Evolutionary conservation across 371 early-diverging fungal species (phyloP).

Genomic region (Dichotomocladium elegans): DNA sequence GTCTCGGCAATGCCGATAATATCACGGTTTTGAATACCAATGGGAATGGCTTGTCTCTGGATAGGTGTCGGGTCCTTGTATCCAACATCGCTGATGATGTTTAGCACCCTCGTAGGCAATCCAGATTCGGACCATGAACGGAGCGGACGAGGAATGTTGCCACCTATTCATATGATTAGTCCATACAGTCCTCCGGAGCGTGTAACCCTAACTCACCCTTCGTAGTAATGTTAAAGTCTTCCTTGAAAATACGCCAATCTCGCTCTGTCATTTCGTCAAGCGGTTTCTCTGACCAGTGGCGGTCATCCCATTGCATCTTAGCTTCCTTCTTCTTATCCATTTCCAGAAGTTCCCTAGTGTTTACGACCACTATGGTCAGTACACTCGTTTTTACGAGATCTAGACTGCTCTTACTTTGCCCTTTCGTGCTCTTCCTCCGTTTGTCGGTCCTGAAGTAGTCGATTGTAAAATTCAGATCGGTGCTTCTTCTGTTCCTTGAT

Average conservation of each 20-base stretch:
- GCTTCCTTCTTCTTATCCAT: slow-evolving; percentile 64
- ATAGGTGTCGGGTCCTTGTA: slow-evolving; percentile 97
- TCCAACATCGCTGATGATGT: slow-evolving; percentile 73
- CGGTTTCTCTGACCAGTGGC: slow-evolving; percentile 95
- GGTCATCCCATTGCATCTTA: slow-evolving; percentile 75
- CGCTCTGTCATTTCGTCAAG: slow-evolving; percentile 90
- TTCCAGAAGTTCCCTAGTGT: slow-evolving; percentile 58
- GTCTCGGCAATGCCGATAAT: slow-evolving; percentile 98
- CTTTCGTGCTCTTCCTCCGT: slow-evolving; percentile 66
- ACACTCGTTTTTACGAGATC: background rate
- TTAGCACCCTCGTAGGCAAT: slow-evolving; percentile 64
- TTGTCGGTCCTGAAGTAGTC: slow-evolving; percentile 64
- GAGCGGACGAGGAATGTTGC: slow-evolving; percentile 89
- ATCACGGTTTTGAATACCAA: slow-evolving; percentile 89
- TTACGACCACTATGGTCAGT: background rate
- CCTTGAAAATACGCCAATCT: slow-evolving; percentile 98
- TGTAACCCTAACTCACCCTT: too few species aligned
- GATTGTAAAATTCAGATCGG: slow-evolving; percentile 67
- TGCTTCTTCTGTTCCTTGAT: slow-evolving; percentile 69
- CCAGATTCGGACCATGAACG: slow-evolving; percentile 87
- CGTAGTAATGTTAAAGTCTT: slow-evolving; percentile 93
- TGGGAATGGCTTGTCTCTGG: slow-evolving; percentile 96
- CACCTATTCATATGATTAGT: too few species aligned
- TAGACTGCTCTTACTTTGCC: slow-evolving; percentile 38
- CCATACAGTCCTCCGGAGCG: too few species aligned